Conservation (phyloP, 2,329 filamentous ascomycete genomes). For the Camillea tinctor region DNA sequence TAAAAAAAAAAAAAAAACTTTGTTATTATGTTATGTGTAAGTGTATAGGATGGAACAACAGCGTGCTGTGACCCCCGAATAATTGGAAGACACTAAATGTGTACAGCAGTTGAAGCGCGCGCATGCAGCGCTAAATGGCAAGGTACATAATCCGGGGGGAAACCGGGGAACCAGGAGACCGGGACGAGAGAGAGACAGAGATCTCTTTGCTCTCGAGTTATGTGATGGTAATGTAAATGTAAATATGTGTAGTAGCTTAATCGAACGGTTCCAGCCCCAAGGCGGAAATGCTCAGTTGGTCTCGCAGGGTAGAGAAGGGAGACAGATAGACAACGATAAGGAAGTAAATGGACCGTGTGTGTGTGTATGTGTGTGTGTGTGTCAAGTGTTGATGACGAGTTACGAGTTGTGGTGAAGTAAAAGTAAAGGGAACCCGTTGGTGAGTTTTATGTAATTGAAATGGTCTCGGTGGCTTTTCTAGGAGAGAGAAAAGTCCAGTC, state of each 20-base stretch:
- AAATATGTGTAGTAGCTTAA: slow-evolving; percentile 8
- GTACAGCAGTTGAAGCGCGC: slow-evolving; percentile 26
- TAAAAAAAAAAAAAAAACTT: too few relatives aligned
- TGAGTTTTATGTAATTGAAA: slow-evolving; percentile 52
- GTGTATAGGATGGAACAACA: not conserved
- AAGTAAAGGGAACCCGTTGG: slow-evolving; percentile 38
- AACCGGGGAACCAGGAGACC: slow-evolving; percentile 40
- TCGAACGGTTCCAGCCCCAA: slow-evolving; percentile 1
- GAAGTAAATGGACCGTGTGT: slow-evolving; percentile 12
- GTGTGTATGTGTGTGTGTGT: too few relatives aligned
- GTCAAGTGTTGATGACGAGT: slow-evolving; percentile 23
- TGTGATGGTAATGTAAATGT: not conserved
- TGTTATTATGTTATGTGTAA: not conserved
- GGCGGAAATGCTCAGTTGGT: slow-evolving; percentile 34
- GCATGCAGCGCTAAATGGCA: slow-evolving; percentile 39
- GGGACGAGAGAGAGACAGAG: slow-evolving; percentile 36
- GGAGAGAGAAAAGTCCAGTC: slow-evolving; percentile 16
- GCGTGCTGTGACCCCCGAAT: not conserved
- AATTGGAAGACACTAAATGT: slow-evolving; percentile 1
- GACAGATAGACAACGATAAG: slow-evolving; percentile 27
- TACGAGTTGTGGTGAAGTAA: slow-evolving; percentile 38
- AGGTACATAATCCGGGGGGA: slow-evolving; percentile 39
- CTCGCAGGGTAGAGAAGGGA: slow-evolving; percentile 30
- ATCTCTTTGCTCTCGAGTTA: slow-evolving; percentile 5
- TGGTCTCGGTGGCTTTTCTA: slow-evolving; percentile 15